Base-by-base conservation (phyloP, 169 alveolate genomes). In the Miamiensis avidus region DNA sequence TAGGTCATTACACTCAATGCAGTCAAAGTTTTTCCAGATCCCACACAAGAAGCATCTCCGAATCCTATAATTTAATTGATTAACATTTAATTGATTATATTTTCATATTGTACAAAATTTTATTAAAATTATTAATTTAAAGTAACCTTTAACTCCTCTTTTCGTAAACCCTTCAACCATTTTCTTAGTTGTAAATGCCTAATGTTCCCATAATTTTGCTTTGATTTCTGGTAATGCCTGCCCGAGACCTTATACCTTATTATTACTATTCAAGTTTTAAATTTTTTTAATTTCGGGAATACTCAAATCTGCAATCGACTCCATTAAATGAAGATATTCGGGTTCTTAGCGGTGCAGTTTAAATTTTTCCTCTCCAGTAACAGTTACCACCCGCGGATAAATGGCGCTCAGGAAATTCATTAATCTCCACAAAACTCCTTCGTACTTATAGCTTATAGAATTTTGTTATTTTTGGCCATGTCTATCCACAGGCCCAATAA, bases 11-110 rank as follows among this genome's bases (percentile, higher is more conserved):
- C 31, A 15, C 16, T 15, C 25, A 74, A 11, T 28, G 77, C 77
- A 28, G 77, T 74, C 25, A 74, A 25, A 28, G 77, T 74, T 25
- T 74, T 74, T 11, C 77, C 77, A 74, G 33, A 28, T 11, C 77
- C 77, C 31, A 74, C 77, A 74, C 77, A 74, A 29, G 29, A 11
- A 28, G 77, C 77, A 74, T 74, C 26, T 74, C 77, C 77, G 25
- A 6, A 74, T 26, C 77, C 77, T 74, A 6, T 74, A n/a, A n/a
- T n/a, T n/a, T n/a, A n/a, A n/a, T n/a, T n/a, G n/a, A n/a, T n/a
- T n/a, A n/a, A n/a, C n/a, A n/a, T n/a, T n/a, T n/a, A n/a, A n/a
- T n/a, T n/a, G n/a, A n/a, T n/a, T n/a, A n/a, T n/a, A n/a, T n/a
- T n/a, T n/a, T n/a, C n/a, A n/a, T n/a, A n/a, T n/a, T n/a, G n/a